Base-by-base conservation (phyloP, 2,329 filamentous ascomycete genomes). In the Aspergillus tanneri region DNA sequence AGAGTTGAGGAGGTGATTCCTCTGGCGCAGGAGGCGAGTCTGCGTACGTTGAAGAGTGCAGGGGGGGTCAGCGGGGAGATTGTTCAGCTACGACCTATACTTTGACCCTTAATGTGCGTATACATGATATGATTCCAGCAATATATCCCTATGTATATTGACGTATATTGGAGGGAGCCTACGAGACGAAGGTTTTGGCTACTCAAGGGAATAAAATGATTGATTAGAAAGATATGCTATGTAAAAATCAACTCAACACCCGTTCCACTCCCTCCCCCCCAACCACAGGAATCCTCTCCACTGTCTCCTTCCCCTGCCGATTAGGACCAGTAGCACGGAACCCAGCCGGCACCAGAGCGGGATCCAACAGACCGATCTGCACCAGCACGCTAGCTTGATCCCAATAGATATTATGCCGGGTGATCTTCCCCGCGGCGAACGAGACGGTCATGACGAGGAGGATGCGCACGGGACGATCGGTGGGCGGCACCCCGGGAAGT, bases 11-110 rank as follows among this genome's bases (percentile, higher is more conserved):
- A 85, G 38, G 68, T 93, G 46, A 76, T 99, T n/a, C 77, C 84
- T 48, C 70, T 93, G 27, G 92, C 91, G 23, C 93, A 97, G 72
- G 79, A 78, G 61, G 92, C 87, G 2, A 90, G 91, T 3, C 81
- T 88, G 0, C 71, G 89, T 72, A 93, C 89, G 11, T 71, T 99
- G 61, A 86, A 81, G 67, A 89, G 87, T 64, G 73, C 73, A 8
- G 83, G 91, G 64, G 82, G 86, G 42, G 92, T 97, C 2, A 72
- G 68, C 45, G 50, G 57, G 34, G 60, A 68, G 16, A 61, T 73
- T 14, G 49, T 18, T 34, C 19, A 16, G 3, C 7, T 34, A 7
- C 19, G 8, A 34, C 12, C 5, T 34, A 9, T 34, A 25, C 11
- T 11, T 25, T 25, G 45, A 7, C 18, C 28, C 25, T 35, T 18